Conservation (phyloP, 176 grass and related monocot species). For the Avena insularis region DNA sequence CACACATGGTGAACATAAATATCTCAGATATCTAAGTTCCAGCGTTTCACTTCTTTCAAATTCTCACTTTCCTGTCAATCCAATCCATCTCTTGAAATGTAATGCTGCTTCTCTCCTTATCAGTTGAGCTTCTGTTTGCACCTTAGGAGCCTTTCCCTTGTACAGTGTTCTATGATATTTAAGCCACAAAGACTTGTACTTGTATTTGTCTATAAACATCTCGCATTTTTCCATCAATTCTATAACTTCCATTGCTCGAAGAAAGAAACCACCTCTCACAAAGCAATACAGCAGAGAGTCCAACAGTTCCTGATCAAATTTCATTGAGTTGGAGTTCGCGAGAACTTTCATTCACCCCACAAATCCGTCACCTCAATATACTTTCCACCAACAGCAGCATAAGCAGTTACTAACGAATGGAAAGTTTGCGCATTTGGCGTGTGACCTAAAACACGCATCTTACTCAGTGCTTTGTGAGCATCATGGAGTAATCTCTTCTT, state of each 20-base stretch:
- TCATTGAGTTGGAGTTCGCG: slow-evolving; percentile 62
- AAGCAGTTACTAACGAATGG: slow-evolving; percentile 79
- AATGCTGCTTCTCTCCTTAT: slow-evolving; percentile 87
- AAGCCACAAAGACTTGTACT: slow-evolving; percentile 91
- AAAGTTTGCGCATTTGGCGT: slow-evolving; percentile 77
- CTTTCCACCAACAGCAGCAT: slow-evolving; percentile 87
- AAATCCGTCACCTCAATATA: slow-evolving; percentile 85
- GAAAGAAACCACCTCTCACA: slow-evolving; percentile 93
- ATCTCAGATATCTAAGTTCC: not conserved
- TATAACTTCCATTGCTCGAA: slow-evolving; percentile 90
- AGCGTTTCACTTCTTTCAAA: slow-evolving; percentile 13
- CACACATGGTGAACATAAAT: not conserved
- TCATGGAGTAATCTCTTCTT: slow-evolving; percentile 89
- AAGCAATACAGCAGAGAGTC: slow-evolving; percentile 95
- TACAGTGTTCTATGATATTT: slow-evolving; percentile 90
- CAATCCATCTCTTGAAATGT: slow-evolving; percentile 88
- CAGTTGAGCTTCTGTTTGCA: slow-evolving; percentile 87
- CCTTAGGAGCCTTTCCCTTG: slow-evolving; percentile 75
- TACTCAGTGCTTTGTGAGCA: slow-evolving; percentile 86
- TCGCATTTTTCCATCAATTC: slow-evolving; percentile 79
- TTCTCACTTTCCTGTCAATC: slow-evolving; percentile 55
- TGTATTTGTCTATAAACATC: slow-evolving; percentile 96
- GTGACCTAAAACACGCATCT: slow-evolving; percentile 79
- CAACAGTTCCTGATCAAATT: slow-evolving; percentile 85
- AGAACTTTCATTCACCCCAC: slow-evolving; percentile 97